Percentiles rank a stretch among this genome's conserved stretches.
phyloP scores from a whole-genome alignment of 257 asterid species.

The Sherardia arvensis region DNA sequence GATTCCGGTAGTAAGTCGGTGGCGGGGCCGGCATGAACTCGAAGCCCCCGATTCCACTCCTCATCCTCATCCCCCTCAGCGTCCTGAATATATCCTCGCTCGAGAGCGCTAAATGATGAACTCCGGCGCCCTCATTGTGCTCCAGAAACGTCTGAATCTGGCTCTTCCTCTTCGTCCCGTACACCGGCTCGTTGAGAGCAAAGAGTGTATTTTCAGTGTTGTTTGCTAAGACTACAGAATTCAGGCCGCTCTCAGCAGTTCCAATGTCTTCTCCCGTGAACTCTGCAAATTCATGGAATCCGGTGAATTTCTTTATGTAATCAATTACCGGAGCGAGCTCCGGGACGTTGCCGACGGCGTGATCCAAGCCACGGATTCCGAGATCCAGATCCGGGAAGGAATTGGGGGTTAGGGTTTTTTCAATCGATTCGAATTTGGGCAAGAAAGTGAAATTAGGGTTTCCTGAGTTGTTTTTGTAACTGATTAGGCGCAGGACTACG shows the following conservation, averaged over 20 bases:
- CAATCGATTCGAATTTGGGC: conserved; percentile 58
- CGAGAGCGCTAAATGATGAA: conserved; percentile 83
- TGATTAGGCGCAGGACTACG: conserved; percentile 54
- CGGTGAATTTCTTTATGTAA: conserved; percentile 53
- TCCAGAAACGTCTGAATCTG: conserved; percentile 95
- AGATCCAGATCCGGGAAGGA: conserved; percentile 36
- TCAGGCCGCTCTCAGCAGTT: conserved; percentile 79
- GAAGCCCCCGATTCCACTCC: conserved; percentile 80
- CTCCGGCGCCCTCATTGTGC: conserved; percentile 91
- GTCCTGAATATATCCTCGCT: conserved; percentile 74
- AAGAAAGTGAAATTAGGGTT: conserved; percentile 20
- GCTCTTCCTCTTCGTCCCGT: conserved; percentile 87
- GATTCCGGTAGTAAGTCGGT: conserved; percentile 62
- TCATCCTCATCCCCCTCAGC: conserved; percentile 76
- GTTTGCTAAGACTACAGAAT: conserved; percentile 75
- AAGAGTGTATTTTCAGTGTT: conserved; percentile 64
- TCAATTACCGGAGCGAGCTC: conserved; percentile 55
- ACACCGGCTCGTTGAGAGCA: conserved; percentile 79
- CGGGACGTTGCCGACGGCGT: conserved; percentile 85
- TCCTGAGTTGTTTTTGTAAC: conserved; percentile 24
- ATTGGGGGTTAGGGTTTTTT: conserved; percentile 14
- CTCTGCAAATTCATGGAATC: conserved; percentile 90
- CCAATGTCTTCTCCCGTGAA: conserved; percentile 81
- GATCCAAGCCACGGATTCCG: conserved; percentile 73
- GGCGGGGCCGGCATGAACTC: conserved; percentile 96